Evolutionary conservation across 2,329 filamentous ascomycete species (phyloP), one percentile per base, ranked within the genome.

Genomic region (Xylariomycetidae sp.): DNA sequence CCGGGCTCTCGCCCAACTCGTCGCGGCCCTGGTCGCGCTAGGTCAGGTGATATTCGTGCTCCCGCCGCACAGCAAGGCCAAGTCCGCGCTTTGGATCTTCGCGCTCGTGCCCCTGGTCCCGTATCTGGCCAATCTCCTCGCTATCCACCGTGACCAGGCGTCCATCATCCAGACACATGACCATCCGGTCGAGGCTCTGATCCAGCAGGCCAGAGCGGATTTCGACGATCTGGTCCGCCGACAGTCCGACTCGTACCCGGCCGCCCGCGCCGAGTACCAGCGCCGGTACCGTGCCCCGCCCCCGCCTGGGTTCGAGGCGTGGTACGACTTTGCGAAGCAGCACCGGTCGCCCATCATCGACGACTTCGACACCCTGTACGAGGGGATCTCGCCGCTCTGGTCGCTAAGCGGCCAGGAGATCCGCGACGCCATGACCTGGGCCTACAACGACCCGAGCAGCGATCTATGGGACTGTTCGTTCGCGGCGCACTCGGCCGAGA

Each of bases 291-390:
- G 38, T 0, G 44, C 59, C 2, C 53, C 63, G 1, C 69, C 68
- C 0, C 70, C 70, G 0, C 49, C 53, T 0, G 69, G 70, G 0
- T 73, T 73, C 19, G 48, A 63, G 2, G 49, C 40, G 3, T 74
- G 69, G 70, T 67, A 58, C 15, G 42, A 57, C 1, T 71, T 59
- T 29, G 67, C 68, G 1, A 31, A 44, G 2, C 40, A 43, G 0
- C 49, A 65, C 2, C 19, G 60, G 3, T 70, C 67, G 0, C 54
- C 55, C 0, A 57, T 72, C n/a, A 69, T 73, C 19, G 68, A 73
- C 36, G 63, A 72, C 3, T 73, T 67, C 18, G 64, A 73, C 24
- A 53, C 46, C 1, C 65, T 74, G 3, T 48, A 60, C 25, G 37
- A 63, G 0, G 39, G 50, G 0, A 42, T 74, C 1, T 47, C 50